Conservation (phyloP, 768 basidiomycete species). For the Guyanaporus albipodus region DNA sequence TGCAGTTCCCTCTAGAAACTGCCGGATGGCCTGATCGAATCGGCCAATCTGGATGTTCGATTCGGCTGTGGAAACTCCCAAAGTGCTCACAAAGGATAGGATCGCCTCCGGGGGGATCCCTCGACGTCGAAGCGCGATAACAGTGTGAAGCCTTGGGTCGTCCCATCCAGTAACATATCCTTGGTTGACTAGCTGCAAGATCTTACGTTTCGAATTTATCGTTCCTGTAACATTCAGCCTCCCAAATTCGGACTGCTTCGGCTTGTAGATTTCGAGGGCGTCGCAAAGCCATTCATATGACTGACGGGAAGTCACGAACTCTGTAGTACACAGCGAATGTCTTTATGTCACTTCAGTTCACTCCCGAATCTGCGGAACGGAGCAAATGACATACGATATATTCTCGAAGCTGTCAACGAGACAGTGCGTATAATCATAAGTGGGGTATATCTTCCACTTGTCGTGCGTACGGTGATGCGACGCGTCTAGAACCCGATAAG, state of each 20-base stretch:
- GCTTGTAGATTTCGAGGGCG: constrained; percentile 95
- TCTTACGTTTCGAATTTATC: constrained; percentile 95
- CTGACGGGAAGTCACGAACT: constrained; percentile 93
- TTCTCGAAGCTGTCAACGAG: constrained; percentile 98
- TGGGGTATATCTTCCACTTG: constrained; percentile 97
- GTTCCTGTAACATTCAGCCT: constrained; percentile 91
- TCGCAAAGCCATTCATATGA: constrained; percentile 99
- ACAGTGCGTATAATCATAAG: constrained; percentile 99
- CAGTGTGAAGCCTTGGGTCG: constrained; percentile 94
- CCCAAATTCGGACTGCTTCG: constrained; percentile 95
- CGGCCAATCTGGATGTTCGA: constrained; percentile 84
- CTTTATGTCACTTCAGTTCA: constrained; percentile 36
- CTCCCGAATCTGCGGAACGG: neutral
- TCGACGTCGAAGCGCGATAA: constrained; percentile 91
- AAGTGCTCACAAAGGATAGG: constrained; percentile 82
- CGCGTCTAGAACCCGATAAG: constrained; percentile 87
- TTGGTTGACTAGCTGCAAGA: constrained; percentile 81
- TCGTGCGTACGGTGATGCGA: constrained; percentile 91
- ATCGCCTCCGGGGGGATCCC: constrained; percentile 98
- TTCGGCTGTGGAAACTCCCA: constrained; percentile 87
- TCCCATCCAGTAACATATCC: constrained; percentile 91
- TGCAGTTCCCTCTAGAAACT: constrained; percentile 84
- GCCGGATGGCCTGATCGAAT: constrained; percentile 86
- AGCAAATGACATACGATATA: constrained; percentile 73
- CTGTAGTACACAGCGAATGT: constrained; percentile 94